These are phyloP conservation scores for Symbiotaphrina buchneri DNA, from an alignment of 495 filamentous ascomycete genomes.

Conservation along the genomic window DNA sequence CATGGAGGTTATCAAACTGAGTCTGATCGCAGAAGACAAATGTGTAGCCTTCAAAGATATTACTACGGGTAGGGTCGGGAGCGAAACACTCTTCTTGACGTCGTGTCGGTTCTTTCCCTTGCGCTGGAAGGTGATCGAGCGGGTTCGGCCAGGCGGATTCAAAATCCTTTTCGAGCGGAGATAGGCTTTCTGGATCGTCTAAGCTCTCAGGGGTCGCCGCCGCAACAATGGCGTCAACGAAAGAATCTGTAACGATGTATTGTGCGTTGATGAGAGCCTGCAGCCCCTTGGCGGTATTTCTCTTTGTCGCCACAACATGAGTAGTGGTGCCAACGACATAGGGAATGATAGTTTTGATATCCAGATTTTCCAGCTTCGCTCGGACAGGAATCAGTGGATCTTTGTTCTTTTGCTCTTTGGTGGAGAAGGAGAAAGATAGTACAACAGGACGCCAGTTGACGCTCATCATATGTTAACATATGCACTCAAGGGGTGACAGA, in stretches of 20 bases:
- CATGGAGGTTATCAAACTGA: conserved; percentile 60
- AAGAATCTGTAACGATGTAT: conserved; percentile 59
- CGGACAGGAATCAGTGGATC: conserved; percentile 38
- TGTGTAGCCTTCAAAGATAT: conserved; percentile 67
- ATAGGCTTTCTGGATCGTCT: conserved; percentile 28
- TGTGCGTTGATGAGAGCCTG: conserved; percentile 74
- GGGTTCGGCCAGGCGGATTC: conserved; percentile 62
- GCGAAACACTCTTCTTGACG: conserved; percentile 39
- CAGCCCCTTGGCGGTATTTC: conserved; percentile 69
- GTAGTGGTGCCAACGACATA: conserved; percentile 54
- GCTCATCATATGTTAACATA: conserved; percentile 15
- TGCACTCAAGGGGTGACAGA: conserved; percentile 3
- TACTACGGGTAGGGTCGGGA: conserved; percentile 38
- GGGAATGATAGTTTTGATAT: conserved; percentile 60
- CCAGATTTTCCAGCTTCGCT: conserved; percentile 49
- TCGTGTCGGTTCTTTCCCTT: conserved; percentile 47
- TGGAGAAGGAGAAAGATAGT: conserved; percentile 61
- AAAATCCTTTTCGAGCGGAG: conserved; percentile 64
- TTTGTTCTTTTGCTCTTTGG: conserved; percentile 46
- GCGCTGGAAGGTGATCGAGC: conserved; percentile 43
- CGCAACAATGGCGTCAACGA: conserved; percentile 47
- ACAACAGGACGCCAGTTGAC: conserved; percentile 66
- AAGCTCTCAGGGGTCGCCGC: conserved; percentile 31
- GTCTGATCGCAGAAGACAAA: conserved; percentile 65
- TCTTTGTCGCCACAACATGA: conserved; percentile 71